A percentile compares a stretch with the other conserved stretches of the same genome.
These are phyloP conservation scores for Solanum ossicruentum DNA, from an alignment of 257 asterid species.

Conservation along the genomic window DNA sequence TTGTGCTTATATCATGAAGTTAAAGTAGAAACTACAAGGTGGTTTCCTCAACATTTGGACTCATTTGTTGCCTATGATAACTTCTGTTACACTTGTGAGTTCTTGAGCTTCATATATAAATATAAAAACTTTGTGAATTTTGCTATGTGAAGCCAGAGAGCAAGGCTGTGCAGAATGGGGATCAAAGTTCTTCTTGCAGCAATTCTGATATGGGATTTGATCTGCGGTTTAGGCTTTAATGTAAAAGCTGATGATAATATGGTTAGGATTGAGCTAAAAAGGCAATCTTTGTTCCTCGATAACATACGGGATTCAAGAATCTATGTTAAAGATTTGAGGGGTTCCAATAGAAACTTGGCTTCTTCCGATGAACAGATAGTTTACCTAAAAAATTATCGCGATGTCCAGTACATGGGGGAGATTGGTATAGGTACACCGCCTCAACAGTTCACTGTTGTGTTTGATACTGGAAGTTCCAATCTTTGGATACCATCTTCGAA, in stretches of 20 bases:
- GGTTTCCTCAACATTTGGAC: neutral
- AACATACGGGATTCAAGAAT: constrained; percentile 1
- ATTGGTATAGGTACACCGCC: constrained; percentile 24
- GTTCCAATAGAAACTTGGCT: neutral
- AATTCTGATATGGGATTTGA: neutral
- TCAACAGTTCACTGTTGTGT: constrained; percentile 18
- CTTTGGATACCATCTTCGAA: constrained; percentile 29
- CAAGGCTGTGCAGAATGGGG: neutral
- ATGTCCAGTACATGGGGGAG: constrained; percentile 16
- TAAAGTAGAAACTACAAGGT: neutral
- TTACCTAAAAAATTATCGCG: constrained; percentile 12
- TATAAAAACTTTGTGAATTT: neutral
- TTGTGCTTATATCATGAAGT: neutral
- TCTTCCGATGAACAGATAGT: neutral
- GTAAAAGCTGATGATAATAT: neutral
- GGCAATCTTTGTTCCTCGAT: constrained; percentile 1
- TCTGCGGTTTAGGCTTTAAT: neutral
- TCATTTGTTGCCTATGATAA: neutral
- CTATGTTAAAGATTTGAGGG: neutral
- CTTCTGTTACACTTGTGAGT: neutral
- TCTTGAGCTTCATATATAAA: neutral
- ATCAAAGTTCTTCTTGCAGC: neutral
- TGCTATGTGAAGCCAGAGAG: neutral
- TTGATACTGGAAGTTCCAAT: constrained; percentile 27
- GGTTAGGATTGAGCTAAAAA: constrained; percentile 16